Evolutionary conservation across 2,329 filamentous ascomycete species (phyloP), one percentile per base, ranked within the genome.

Genomic region (Alternaria triticina): DNA sequence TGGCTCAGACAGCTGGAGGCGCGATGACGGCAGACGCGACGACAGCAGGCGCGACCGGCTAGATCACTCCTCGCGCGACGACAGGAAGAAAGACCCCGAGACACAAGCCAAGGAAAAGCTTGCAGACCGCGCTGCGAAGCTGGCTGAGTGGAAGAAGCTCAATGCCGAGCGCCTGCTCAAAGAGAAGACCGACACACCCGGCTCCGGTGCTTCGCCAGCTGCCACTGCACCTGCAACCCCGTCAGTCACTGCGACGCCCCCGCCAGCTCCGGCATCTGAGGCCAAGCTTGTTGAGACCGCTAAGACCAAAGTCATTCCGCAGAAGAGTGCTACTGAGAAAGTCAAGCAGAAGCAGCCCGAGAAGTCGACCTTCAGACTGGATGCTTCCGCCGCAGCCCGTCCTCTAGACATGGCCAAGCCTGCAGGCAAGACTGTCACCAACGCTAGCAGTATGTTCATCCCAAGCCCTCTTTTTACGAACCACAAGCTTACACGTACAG

Each of bases 141-240:
- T 72, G 27, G 92, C 95, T 78, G 92, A 92, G 61, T 97, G 94
- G 94, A 97, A 97, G 82, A 95, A 94, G 81, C 90, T 60, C 55
- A 70, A 70, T 28, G 70, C 67, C 17, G 67, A 73, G 65, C 68
- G 70, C 11, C 68, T 93, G 77, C 85, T 85, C 6, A 91, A 93
- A 68, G 71, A 74, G n/a, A 89, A 89, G 76, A 90, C 90, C 88
- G 70, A 71, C 55, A 72, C 91, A 72, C 86, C 89, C 47, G 80
- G 80, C 43, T 88, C 88, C 91, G 60, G 89, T 22, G 62, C 68
- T 44, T 75, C 74, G 10, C 68, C 73, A 8, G 57, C 65, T 90
- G 72, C 88, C 91, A 79, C 93, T 91, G 85, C 91, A 91, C 77
- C 89, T 88, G 75, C 92, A 87, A 75, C 73, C 4, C 76, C 93